Conservation (phyloP, 164 flowering plant species). For the Paratinospora sagittata region DNA sequence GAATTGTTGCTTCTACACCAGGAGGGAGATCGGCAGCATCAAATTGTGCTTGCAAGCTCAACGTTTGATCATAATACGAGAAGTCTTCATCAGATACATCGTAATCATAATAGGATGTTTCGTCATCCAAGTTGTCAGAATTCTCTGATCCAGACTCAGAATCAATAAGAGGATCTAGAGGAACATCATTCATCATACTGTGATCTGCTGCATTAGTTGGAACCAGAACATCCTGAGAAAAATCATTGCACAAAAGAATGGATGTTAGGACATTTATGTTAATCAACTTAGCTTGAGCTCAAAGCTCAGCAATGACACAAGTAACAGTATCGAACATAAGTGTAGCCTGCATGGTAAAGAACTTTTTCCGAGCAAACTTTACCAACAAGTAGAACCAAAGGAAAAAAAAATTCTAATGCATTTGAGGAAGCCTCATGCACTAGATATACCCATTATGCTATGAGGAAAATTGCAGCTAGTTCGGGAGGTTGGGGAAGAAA, state of each 20-base stretch:
- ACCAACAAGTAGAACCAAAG: not conserved
- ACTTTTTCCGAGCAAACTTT: not conserved
- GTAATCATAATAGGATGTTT: slow-evolving; percentile 1
- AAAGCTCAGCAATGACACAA: not conserved
- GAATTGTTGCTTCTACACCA: slow-evolving; percentile 18
- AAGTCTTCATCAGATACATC: slow-evolving; percentile 6
- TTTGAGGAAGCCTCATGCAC: no score
- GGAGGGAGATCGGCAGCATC: slow-evolving; percentile 23
- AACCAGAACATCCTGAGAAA: slow-evolving; percentile 1
- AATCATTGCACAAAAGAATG: slow-evolving; percentile 12
- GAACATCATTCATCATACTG: slow-evolving; percentile 1
- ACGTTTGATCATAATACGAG: slow-evolving; percentile 1
- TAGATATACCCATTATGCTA: no score
- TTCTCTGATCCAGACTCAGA: not conserved
- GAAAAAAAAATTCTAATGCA: not conserved
- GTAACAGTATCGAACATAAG: not conserved
- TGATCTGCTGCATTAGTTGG: slow-evolving; percentile 2
- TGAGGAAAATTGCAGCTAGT: not conserved
- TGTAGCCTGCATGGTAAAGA: no score
- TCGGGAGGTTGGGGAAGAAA: not conserved
- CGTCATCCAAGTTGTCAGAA: not conserved
- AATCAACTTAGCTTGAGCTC: not conserved
- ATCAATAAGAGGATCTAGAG: slow-evolving; percentile 1
- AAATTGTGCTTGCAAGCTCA: slow-evolving; percentile 22
- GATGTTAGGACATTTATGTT: not conserved